A percentile compares a stretch with the other conserved stretches of the same genome.
phyloP scores from a whole-genome alignment of 2,329 filamentous ascomycete genomes.

The Didymella glomerata region DNA sequence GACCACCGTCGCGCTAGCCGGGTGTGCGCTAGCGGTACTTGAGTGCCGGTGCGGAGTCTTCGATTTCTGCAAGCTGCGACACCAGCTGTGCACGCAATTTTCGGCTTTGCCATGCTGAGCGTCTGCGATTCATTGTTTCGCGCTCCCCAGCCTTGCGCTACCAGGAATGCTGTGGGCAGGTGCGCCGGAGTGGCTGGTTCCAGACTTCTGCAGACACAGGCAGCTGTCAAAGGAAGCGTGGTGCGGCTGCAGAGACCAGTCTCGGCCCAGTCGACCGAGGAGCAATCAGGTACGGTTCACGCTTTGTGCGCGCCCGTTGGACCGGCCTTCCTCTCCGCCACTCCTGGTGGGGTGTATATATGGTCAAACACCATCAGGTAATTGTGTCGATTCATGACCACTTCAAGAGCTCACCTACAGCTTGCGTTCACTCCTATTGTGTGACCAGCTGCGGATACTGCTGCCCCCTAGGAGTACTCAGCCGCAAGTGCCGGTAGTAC shows the following conservation, averaged over 20 bases:
- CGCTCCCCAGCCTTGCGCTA: constrained; percentile 7
- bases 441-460: background rate
- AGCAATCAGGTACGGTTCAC: background rate
- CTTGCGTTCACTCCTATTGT: background rate
- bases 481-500: constrained; percentile 3
- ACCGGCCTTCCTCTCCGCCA: background rate
- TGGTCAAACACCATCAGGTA: background rate
- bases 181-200: constrained; percentile 13
- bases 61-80: constrained; percentile 7
- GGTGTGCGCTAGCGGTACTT: constrained; percentile 2
- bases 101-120: constrained; percentile 10
- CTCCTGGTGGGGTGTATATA: background rate
- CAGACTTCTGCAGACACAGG: constrained; percentile 9
- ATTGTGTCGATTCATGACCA: background rate
- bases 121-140: constrained; percentile 5
- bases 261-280: constrained; percentile 10
- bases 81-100: constrained; percentile 3
- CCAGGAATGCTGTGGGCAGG: background rate
- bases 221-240: constrained; percentile 12
- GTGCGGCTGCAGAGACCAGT: constrained; percentile 6
- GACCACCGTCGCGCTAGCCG: constrained; percentile 11
- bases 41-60: constrained; percentile 6
- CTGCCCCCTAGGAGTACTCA: constrained; percentile 2
- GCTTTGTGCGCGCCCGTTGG: background rate
- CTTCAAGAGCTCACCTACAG: background rate